Percentiles rank a stretch among this genome's conserved stretches.
Conservation (phyloP, 2,329 filamentous ascomycete species). For the Exophiala calicioides region DNA sequence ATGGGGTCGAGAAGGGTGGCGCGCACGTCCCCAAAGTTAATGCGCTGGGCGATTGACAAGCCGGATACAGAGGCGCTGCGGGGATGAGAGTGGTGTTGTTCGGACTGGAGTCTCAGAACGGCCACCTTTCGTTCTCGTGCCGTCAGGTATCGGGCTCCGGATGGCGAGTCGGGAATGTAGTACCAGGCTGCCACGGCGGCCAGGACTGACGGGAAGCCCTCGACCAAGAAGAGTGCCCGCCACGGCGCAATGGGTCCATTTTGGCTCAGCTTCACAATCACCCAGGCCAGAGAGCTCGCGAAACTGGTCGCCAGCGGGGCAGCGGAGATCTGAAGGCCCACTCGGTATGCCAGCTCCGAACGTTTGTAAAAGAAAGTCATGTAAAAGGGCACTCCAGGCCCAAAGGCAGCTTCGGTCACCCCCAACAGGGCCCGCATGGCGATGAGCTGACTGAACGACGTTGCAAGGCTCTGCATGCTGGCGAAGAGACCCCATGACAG, state of each 20-base stretch:
- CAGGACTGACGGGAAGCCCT: constrained; percentile 80
- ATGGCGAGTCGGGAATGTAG: constrained; percentile 74
- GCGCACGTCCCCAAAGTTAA: constrained; percentile 25
- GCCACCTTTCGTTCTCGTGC: constrained; percentile 69
- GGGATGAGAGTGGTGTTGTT: constrained; percentile 14
- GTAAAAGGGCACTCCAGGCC: constrained; percentile 65
- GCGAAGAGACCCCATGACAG: constrained; percentile 73
- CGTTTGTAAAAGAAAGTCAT: constrained; percentile 64
- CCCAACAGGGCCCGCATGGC: constrained; percentile 49
- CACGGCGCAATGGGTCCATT: constrained; percentile 72
- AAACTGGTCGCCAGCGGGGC: constrained; percentile 65
- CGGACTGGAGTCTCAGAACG: constrained; percentile 54
- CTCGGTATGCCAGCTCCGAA: constrained; percentile 78
- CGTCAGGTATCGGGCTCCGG: constrained; percentile 64
- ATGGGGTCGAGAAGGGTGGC: constrained; percentile 57
- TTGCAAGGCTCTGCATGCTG: constrained; percentile 62
- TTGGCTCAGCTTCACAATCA: constrained; percentile 69
- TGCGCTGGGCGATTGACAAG: constrained; percentile 3
- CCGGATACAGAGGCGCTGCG: neutral
- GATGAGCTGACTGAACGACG: constrained; percentile 54
- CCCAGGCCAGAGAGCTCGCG: constrained; percentile 74
- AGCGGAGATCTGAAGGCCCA: constrained; percentile 81
- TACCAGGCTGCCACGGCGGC: constrained; percentile 73
- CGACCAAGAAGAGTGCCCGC: constrained; percentile 80
- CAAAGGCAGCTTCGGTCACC: constrained; percentile 63